These are phyloP conservation scores for Leucogyrophana mollusca DNA, from an alignment of 768 basidiomycete species.

Conservation along the genomic window DNA sequence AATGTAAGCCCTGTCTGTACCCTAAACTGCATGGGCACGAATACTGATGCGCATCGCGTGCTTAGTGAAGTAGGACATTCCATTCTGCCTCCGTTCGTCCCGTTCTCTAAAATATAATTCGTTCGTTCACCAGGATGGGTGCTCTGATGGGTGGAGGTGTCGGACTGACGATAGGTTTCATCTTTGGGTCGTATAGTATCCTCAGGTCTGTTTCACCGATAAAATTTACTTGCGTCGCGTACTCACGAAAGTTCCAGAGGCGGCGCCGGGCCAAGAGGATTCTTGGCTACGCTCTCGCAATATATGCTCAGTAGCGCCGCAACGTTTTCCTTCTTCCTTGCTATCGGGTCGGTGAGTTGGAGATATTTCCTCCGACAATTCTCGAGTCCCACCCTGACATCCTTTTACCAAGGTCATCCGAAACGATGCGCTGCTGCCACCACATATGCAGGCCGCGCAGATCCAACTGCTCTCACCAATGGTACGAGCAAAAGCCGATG, in stretches of 20 bases:
- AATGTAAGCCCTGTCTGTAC: constrained; percentile 46
- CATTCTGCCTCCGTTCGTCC: constrained; percentile 3
- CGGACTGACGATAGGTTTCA: constrained; percentile 94
- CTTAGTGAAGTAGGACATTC: constrained; percentile 57
- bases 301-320: constrained; percentile 99
- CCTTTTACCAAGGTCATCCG: constrained; percentile 71
- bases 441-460: constrained; percentile 63
- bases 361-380: background rate
- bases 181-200: constrained; percentile 93
- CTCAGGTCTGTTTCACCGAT: constrained; percentile 56
- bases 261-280: constrained; percentile 89
- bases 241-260: constrained; percentile 44
- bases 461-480: constrained; percentile 55
- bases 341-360: constrained; percentile 79
- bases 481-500: constrained; percentile 65
- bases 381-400: background rate
- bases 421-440: constrained; percentile 63
- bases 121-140: constrained; percentile 67
- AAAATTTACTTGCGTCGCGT: background rate
- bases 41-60: constrained; percentile 7
- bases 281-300: constrained; percentile 88
- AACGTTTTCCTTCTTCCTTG: constrained; percentile 96
- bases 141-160: constrained; percentile 92
- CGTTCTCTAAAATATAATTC: constrained; percentile 10
- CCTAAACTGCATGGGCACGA: background rate